Conservation (phyloP, 1,284 basidiomycete genomes). For the Cutaneotrichosporon sp. region DNA sequence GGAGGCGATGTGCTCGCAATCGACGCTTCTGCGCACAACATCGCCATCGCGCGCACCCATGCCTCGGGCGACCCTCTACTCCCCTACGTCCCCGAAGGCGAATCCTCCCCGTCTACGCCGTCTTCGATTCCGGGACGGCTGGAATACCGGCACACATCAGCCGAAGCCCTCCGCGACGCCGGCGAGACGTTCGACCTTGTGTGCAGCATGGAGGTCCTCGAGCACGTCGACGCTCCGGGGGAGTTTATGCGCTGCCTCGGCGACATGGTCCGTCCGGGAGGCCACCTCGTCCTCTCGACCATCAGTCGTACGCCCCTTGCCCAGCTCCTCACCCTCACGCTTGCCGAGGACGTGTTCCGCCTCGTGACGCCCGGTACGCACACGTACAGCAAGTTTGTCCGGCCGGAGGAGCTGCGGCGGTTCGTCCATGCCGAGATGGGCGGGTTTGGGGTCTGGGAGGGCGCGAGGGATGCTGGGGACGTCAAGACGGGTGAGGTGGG, state of each 20-base stretch:
- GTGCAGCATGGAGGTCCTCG: slow-evolving; percentile 95
- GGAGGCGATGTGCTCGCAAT: slow-evolving; percentile 82
- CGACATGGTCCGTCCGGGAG: slow-evolving; percentile 83
- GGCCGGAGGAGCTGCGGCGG: slow-evolving; percentile 76
- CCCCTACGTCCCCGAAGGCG: slow-evolving; percentile 75
- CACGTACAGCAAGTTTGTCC: slow-evolving; percentile 84
- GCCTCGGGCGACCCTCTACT: slow-evolving; percentile 70
- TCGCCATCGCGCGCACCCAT: slow-evolving; percentile 78
- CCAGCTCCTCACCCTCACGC: slow-evolving; percentile 81
- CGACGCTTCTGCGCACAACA: slow-evolving; percentile 84
- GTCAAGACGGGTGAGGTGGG: slow-evolving; percentile 61
- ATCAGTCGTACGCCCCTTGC: slow-evolving; percentile 88
- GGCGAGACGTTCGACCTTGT: slow-evolving; percentile 76
- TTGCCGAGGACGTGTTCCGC: slow-evolving; percentile 78
- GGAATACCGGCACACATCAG: slow-evolving; percentile 70
- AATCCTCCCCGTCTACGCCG: slow-evolving; percentile 53
- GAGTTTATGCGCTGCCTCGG: slow-evolving; percentile 77
- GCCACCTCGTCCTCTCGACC: slow-evolving; percentile 93
- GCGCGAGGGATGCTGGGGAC: slow-evolving; percentile 47
- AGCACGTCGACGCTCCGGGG: slow-evolving; percentile 90
- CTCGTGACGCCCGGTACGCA: slow-evolving; percentile 88
- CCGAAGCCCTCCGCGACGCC: slow-evolving; percentile 62
- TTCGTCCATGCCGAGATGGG: slow-evolving; percentile 67
- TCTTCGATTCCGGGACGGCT: slow-evolving; percentile 51
- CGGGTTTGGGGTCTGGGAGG: slow-evolving; percentile 44